A percentile compares a stretch with the other conserved stretches of the same genome.
Conservation (phyloP, 2,329 filamentous ascomycete genomes). For the Botryotinia narcissicola region DNA sequence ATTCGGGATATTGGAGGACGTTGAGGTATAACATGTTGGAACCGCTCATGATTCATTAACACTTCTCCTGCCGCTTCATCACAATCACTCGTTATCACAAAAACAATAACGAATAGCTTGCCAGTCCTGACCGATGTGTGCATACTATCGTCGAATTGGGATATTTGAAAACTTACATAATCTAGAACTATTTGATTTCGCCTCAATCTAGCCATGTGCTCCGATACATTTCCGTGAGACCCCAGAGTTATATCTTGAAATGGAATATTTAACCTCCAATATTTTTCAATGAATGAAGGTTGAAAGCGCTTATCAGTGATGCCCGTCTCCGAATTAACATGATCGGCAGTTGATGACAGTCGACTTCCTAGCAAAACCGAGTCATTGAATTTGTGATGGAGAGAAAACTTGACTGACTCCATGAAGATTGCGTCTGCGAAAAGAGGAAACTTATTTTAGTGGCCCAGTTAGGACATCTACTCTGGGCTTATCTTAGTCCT, state of each 20-base stretch:
- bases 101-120: neutral
- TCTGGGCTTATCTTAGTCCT: neutral
- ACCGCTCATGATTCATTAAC: neutral
- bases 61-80: neutral
- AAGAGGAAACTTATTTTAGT: neutral
- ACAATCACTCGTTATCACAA: neutral
- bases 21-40: slow-evolving; percentile 3
- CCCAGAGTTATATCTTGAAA: neutral
- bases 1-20: slow-evolving; percentile 10
- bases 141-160: neutral
- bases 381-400: neutral
- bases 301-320: neutral
- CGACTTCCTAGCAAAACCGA: neutral
- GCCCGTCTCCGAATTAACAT: neutral
- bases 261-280: neutral
- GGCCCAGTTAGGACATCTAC: neutral
- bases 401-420: neutral
- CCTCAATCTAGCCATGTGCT: neutral
- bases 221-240: neutral
- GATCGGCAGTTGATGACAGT: neutral
- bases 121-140: neutral
- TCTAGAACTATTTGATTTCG: neutral
- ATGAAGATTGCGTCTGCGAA: neutral
- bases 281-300: neutral
- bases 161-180: neutral